Percentiles rank a stretch among this genome's conserved stretches.
Conservation (phyloP, 768 basidiomycete genomes). For the Polyporus arcularius region DNA sequence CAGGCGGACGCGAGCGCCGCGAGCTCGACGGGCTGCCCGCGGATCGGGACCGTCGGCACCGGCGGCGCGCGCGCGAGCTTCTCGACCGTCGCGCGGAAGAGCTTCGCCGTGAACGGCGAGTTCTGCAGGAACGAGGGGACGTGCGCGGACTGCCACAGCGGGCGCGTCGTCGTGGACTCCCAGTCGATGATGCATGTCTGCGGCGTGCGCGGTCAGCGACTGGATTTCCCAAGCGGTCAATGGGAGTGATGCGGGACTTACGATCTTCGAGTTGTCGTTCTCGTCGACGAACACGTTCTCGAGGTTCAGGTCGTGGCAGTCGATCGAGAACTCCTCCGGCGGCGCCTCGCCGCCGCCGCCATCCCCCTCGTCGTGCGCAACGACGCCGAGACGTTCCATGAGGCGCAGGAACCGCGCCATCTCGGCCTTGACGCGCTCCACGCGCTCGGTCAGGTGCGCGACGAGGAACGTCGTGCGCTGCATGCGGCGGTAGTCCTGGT, state of each 20-base stretch:
- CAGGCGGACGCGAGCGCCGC: slow-evolving; percentile 61
- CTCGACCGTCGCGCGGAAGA: slow-evolving; percentile 67
- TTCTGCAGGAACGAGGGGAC: slow-evolving; percentile 77
- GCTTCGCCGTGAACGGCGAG: slow-evolving; percentile 70
- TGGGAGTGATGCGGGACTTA: slow-evolving; percentile 40
- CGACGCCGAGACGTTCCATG: slow-evolving; percentile 57
- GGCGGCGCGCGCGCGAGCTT: slow-evolving; percentile 40
- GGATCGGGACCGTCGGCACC: slow-evolving; percentile 22
- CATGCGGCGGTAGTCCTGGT: slow-evolving; percentile 80
- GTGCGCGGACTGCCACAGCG: slow-evolving; percentile 84
- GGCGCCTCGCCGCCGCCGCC: slow-evolving; percentile 31
- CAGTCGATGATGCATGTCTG: slow-evolving; percentile 89
- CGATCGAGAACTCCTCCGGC: slow-evolving; percentile 74
- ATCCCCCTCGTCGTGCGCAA: slow-evolving; percentile 28
- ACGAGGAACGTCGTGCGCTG: slow-evolving; percentile 79
- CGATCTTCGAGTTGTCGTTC: slow-evolving; percentile 65
- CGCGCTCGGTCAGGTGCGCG: slow-evolving; percentile 65
- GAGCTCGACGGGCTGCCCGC: slow-evolving; percentile 32
- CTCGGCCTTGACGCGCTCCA: slow-evolving; percentile 64
- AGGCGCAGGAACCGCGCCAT: slow-evolving; percentile 70
- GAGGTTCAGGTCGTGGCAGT: slow-evolving; percentile 83
- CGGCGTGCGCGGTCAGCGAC: background rate
- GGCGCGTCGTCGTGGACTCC: slow-evolving; percentile 88
- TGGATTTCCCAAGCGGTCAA: slow-evolving; percentile 11
- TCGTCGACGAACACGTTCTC: slow-evolving; percentile 85